Evolutionary conservation across 192 early-diverging fungal genomes (phyloP).

Genomic region (Gamsiella multidivaricata): DNA sequence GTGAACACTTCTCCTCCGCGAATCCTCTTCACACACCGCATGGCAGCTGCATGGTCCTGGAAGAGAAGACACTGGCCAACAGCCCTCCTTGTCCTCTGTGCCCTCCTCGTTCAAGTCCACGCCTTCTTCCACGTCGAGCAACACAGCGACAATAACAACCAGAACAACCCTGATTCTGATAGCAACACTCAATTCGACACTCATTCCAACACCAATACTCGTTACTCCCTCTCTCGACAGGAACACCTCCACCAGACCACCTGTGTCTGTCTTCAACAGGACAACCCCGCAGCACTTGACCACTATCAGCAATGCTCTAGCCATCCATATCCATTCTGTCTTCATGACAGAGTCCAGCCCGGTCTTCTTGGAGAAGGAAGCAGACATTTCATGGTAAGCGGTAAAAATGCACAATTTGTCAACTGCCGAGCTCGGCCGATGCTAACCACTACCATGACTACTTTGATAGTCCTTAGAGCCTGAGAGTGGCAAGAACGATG

Average conservation of each 20-base stretch:
- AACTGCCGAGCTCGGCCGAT: no score
- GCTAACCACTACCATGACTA: no score
- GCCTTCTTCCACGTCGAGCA: conserved; percentile 24
- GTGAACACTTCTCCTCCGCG: not conserved
- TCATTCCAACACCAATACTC: not conserved
- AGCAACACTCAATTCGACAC: not conserved
- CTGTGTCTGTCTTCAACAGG: conserved; percentile 10
- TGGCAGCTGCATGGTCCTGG: conserved; percentile 27
- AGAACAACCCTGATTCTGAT: not conserved
- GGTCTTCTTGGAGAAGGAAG: not conserved
- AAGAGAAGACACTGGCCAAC: conserved; percentile 29
- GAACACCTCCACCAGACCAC: not conserved
- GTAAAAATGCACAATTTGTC: not conserved
- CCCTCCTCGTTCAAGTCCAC: conserved; percentile 9
- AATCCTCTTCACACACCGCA: not conserved
- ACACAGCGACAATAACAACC: not conserved
- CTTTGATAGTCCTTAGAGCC: no score
- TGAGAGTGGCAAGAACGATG: not conserved
- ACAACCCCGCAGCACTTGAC: not conserved
- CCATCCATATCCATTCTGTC: conserved; percentile 11
- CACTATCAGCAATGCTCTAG: not conserved
- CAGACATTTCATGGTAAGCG: not conserved
- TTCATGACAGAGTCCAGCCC: not conserved
- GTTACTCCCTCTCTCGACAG: no score
- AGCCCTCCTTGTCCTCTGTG: conserved; percentile 22